Base-by-base conservation (phyloP, 441 rosid genomes). In the Theobroma grandiflorum region DNA sequence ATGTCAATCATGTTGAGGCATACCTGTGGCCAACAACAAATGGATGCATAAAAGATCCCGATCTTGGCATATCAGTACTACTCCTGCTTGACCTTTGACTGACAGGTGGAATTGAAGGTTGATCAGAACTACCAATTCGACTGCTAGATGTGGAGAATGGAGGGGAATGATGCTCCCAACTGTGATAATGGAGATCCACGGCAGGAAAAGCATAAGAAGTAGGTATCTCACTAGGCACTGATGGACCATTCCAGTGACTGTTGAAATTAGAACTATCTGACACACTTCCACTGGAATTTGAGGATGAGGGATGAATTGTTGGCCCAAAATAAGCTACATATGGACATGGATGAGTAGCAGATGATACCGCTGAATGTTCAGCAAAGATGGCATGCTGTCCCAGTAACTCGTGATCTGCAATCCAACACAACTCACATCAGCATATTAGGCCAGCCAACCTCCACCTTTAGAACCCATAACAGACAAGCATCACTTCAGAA, bases 271-370 rank as follows among this genome's bases (percentile, higher is more conserved):
- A 86, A 86, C 87, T 87, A 82, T 95, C 98, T 43, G 98, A 81
- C 84, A 90, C 89, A 79, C 87, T 87, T 76, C 87, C 89, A 88
- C 84, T 86, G 38, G 95, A 84, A 88, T 85, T 93, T 52, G 98
- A 91, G 74, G 97, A 88, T 8, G 99, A 91, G 0, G 98, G 96
- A 79, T 91, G 95, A 81, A 92, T 80, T 35, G 99, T 80, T 35
- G 99, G 97, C 68, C 96, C 98, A 81, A 94, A 78, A 82, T 97
- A 97, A 79, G 97, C 90, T 79, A 97, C 80, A 79, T 95, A 95
- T 31, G 99, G 99, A 85, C 98, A 97, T 55, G 95, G 92, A 81
- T 93, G 96, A 67, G 90, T 82, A 40, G 95, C 88, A 53, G 99
- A 88, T 80, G 97, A 87, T 37, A 89, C 91, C 16, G 91, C 85